Evolutionary conservation across 441 rosid species (phyloP), one percentile per base, ranked within the genome.

Genomic region (Manihot esculenta): DNA sequence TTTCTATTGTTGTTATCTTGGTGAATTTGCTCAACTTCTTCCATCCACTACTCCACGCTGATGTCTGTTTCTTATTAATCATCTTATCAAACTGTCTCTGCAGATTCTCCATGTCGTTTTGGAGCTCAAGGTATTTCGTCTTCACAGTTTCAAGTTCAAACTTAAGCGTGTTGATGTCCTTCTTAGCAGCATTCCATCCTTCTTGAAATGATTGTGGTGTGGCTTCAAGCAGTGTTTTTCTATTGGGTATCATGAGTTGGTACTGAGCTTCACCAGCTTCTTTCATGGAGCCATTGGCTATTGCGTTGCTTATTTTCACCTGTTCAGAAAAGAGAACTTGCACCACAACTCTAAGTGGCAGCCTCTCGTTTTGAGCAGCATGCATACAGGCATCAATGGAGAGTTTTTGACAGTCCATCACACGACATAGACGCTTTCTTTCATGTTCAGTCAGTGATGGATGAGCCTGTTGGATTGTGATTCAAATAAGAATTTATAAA

Each of bases 261-360:
- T 81, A 89, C 20, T 84, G 82, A 48, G 76, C 64, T 44, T 88
- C 94, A 3, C 86, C 88, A 0, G 86, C 76, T 55, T 88, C 93
- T 81, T 92, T 92, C 59, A 86, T 80, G 24, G 89, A 61, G 69
- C 75, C 84, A 76, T 71, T 88, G 64, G 97, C 93, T 3, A 94
- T 72, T 33, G 97, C 90, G 33, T 88, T 92, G 81, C 93, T 92
- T 66, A 92, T 90, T 64, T 94, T 94, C 10, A 94, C 90, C 79
- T 94, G 99, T 74, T 94, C 97, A 0, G 97, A 92, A 86, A 94
- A 94, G 63, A 94, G 94, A 11, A 94, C 97, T 77, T 92, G 99
- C 56, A 94, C 92, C 51, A 94, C 99, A 2, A 94, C 92, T 65
- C 99, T 69, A 1, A 94, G 66, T 1, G 99, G 99, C 7, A 94